Base-by-base conservation (phyloP, 805 yeast genomes). In the Ogataea paraovalis region DNA sequence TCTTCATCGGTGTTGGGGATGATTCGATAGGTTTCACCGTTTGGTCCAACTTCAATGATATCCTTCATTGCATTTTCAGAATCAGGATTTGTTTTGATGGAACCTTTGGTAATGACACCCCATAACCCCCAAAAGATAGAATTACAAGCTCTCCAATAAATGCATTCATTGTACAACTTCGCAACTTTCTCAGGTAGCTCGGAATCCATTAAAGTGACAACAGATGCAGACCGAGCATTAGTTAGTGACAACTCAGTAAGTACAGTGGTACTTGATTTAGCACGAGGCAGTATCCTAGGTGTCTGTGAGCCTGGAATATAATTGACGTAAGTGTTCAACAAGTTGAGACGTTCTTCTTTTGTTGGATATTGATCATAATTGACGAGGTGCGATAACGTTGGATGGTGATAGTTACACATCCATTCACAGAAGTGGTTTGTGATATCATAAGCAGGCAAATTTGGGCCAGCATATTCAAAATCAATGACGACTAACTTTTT, bases 361-460 rank as follows among this genome's bases (percentile, higher is more conserved):
- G 72, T 70, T 9, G 99, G 99, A 66, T 77, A 94, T 34, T 70
- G 67, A 12, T 74, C 68, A 30, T 68, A 71, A 56, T 78, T 73
- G n/a, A 86, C 69, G 47, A 67, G 77, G 62, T 85, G 79, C 33
- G 73, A 64, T 14, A 73, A 67, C 18, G 73, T 70, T 1, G 82
- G 78, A 55, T 81, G 79, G 60, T 85, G 87, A 63, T 92, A 94
- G 69, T 94, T 89, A 42, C 88, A 78, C 97, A 91, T 94, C 99
- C 99, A 92, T 70, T 92, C 99, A 54, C 87, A 78, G 56, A 94
- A 87, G 69, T 94, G 99, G 65, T 94, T 91, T 13, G 91, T 91
- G 47, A 94, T 79, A 64, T 94, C 99, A 62, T 75, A 88, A 2
- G 95, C 96, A 1, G 96, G 89, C 40, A 83, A 73, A 60, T 91